Evolutionary conservation across 129 eudicot genomes (phyloP), one percentile per base, ranked within the genome.

Genomic region (Flaveria robusta): DNA sequence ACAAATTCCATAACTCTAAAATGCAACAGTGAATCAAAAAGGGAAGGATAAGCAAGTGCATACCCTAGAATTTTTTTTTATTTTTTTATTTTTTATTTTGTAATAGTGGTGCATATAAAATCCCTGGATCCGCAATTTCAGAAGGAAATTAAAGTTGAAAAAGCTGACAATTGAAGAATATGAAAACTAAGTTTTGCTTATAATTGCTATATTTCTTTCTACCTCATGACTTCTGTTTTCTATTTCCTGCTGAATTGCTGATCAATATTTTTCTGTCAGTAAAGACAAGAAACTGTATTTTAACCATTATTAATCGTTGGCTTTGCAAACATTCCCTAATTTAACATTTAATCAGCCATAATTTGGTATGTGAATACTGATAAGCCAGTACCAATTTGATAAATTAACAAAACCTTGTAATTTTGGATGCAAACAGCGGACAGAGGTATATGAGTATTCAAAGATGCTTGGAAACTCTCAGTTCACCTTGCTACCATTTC

Each of bases 381-480:
- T 43, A 43, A 10, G 26, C 24, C n/a, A 10, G 58, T 26, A 68
- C 31, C 27, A 47, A 37, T 39, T 49, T 43, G 62, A 46, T 31
- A 41, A 70, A 78, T 59, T 78, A 79, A 62, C 51, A 13, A 78
- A 58, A 19, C 63, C 66, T 70, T 34, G 20, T 71, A 18, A 18
- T 26, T 81, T 71, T 65, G 45, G 66, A 50, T 83, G 54, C 83
- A 66, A 66, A 64, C 93, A 94, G 99, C 87, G 93, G 75, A 94
- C 99, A 39, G 99, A 94, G 83, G 83, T 89, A 31, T 89, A 91
- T 64, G 97, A 94, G 82, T 87, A 87, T 70, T 86, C 97, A 79
- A 91, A 89, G 80, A 77, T 87, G 68, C 88, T 87, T 56, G 99
- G 97, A 50, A 94, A 94, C 77, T 86, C 99, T 46, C 97, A 94